Percentiles rank a stretch among this genome's conserved stretches.
These are phyloP conservation scores for Neonectria magnoliae DNA, from an alignment of 2,329 filamentous ascomycete species.

Conservation along the genomic window DNA sequence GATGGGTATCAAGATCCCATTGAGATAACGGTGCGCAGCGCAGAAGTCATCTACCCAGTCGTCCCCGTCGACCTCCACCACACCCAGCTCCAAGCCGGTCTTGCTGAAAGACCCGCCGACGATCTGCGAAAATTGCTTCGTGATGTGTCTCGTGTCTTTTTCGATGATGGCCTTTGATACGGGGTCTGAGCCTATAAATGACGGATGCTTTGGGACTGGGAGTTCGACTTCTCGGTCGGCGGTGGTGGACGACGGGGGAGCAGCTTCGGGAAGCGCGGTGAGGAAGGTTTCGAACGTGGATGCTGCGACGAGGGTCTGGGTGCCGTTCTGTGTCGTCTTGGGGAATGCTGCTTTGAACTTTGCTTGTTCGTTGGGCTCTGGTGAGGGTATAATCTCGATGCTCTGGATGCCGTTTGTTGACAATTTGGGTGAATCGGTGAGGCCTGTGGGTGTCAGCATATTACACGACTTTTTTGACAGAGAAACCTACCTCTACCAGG, in stretches of 20 bases:
- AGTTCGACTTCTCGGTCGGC: background rate
- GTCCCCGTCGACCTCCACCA: conserved; percentile 2
- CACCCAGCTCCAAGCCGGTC: conserved; percentile 11
- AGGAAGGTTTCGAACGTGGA: background rate
- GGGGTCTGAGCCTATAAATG: conserved; percentile 13
- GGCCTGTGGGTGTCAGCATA: background rate
- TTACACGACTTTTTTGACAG: background rate
- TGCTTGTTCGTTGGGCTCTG: background rate
- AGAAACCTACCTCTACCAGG: background rate
- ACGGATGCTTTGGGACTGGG: background rate
- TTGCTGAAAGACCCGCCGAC: conserved; percentile 8
- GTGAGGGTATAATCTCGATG: background rate
- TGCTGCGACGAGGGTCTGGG: conserved; percentile 1
- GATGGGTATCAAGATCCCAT: conserved; percentile 19
- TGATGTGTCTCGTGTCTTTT: conserved; percentile 10
- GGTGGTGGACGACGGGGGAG: background rate
- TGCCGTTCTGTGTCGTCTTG: conserved; percentile 4
- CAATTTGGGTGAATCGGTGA: background rate
- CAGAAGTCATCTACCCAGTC: conserved; percentile 17
- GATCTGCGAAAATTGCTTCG: conserved; percentile 12
- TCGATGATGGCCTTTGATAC: conserved; percentile 18
- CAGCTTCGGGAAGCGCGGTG: background rate
- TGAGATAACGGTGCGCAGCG: conserved; percentile 12
- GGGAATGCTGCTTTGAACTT: background rate
- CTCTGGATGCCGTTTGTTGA: background rate